Evolutionary conservation across 805 yeast genomes (phyloP), one percentile per base, ranked within the genome.

Genomic region (Metschnikowia reukaufii): DNA sequence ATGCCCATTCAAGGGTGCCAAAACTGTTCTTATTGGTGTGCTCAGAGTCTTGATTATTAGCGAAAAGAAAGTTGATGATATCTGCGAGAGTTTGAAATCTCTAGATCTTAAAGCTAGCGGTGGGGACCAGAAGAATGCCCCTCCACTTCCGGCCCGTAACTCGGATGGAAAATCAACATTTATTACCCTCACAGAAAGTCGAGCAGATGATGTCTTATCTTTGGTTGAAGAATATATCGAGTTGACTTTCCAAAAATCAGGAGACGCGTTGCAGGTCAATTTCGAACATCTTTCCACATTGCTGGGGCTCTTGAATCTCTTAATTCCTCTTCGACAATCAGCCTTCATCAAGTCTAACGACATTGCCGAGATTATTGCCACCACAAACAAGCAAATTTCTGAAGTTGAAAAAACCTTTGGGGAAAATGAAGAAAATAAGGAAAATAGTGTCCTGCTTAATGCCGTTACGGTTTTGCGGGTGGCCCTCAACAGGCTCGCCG

Each of bases 1-100:
- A 42, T 86, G 92, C 58, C 91, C 94, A 1, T 80, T 75, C 58
- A 81, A 75, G 33, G 76, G 77, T 33, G 78, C 80, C 18, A 81
- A 82, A 55, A 73, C 84, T 19, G 81, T 81, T 3, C 66, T 82
- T 31, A 76, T 88, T 15, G 80, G 84, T 4, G 81, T 88, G 19
- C 74, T 89, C 58, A 88, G 85, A 61, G 88, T 84, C 55, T 70
- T 89, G 51, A 63, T 82, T 53, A 56, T 76, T 4, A 46, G 48
- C 33, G 57, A 58, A 15, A 57, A 51, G 53, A 23, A 33, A 6
- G 45, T 36, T 2, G 45, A 47, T 7, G 55, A 46, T 5, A 36
- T 54, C 16, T 37, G 44, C 17, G 57, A 55, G 10, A 43, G 54
- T 4, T 33, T 50, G 39, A 17, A 25, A n/a, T 45, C 39, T 44